A percentile compares a stretch with the other conserved stretches of the same genome.
phyloP scores from a whole-genome alignment of 164 flowering plant species.

The Buxus sempervirens region DNA sequence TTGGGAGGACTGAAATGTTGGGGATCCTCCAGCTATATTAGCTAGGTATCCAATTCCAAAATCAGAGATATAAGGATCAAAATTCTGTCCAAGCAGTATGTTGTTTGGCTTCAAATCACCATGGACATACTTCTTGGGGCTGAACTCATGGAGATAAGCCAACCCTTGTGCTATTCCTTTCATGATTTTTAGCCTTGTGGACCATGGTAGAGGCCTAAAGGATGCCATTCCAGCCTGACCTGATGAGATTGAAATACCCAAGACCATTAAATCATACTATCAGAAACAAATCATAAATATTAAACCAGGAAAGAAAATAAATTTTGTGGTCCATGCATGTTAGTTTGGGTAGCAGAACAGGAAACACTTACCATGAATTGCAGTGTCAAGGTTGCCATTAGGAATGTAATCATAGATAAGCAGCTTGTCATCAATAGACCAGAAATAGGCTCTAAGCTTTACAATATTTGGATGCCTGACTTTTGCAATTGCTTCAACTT shows the following conservation, averaged over 20 bases:
- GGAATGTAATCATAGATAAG: constrained; percentile 60
- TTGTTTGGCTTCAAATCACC: constrained; percentile 69
- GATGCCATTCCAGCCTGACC: constrained; percentile 51
- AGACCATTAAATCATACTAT: background rate
- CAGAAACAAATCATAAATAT: background rate
- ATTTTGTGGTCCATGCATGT: background rate
- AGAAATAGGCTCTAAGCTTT: constrained; percentile 65
- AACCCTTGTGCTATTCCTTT: constrained; percentile 63
- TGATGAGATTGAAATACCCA: constrained; percentile 17
- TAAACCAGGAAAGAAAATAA: background rate
- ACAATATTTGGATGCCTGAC: constrained; percentile 64
- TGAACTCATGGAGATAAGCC: constrained; percentile 67
- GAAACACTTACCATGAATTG: constrained; percentile 54
- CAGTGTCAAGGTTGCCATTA: constrained; percentile 59
- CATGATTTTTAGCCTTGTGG: constrained; percentile 45
- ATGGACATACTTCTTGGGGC: constrained; percentile 79
- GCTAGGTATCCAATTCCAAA: constrained; percentile 75
- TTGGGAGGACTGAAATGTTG: constrained; percentile 45
- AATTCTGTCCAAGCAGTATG: constrained; percentile 49
- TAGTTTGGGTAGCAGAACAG: background rate
- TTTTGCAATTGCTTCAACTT: constrained; percentile 75
- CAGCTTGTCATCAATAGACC: constrained; percentile 78
- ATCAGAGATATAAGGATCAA: constrained; percentile 63
- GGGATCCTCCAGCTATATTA: constrained; percentile 58
- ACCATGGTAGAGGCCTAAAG: constrained; percentile 60